Conservation (phyloP, 1,284 basidiomycete species). For the Dichomitus squalens region DNA sequence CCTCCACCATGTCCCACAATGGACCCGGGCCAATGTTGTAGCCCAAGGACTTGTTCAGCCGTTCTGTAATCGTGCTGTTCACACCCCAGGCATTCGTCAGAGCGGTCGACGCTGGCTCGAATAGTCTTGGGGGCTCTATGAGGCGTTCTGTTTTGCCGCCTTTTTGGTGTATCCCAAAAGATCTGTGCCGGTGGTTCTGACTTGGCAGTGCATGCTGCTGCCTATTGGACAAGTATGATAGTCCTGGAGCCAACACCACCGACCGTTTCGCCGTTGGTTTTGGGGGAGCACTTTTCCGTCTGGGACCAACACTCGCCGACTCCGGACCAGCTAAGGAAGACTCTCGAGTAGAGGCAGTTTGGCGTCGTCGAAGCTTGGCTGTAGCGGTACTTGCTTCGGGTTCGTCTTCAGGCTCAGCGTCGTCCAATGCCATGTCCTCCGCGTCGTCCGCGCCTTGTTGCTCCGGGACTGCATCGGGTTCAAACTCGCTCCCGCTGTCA, state of each 20-base stretch:
- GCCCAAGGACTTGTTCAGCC: slow-evolving; percentile 65
- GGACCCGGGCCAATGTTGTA: slow-evolving; percentile 74
- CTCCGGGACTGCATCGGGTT: slow-evolving; percentile 32
- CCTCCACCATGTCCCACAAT: slow-evolving; percentile 72
- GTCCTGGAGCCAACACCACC: slow-evolving; percentile 25
- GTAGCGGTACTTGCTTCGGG: slow-evolving; percentile 4
- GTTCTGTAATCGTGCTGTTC: slow-evolving; percentile 42
- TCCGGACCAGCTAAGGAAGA: slow-evolving; percentile 6
- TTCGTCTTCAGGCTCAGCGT: slow-evolving; percentile 16
- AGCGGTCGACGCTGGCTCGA: slow-evolving; percentile 36
- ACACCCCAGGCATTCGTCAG: slow-evolving; percentile 50
- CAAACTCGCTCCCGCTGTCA: slow-evolving; percentile 47
- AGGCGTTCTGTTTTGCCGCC: slow-evolving; percentile 59
- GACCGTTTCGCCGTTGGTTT: slow-evolving; percentile 27
- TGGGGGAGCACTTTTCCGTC: slow-evolving; percentile 21
- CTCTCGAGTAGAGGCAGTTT: slow-evolving; percentile 13
- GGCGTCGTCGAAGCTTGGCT: slow-evolving; percentile 2
- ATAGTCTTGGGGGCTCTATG: slow-evolving; percentile 47
- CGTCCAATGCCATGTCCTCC: slow-evolving; percentile 22
- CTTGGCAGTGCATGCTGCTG: slow-evolving; percentile 60
- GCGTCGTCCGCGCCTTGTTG: slow-evolving; percentile 28
- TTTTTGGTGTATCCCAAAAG: slow-evolving; percentile 57
- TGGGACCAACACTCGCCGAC: slow-evolving; percentile 6
- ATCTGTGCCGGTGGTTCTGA: slow-evolving; percentile 67
- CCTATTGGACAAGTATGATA: slow-evolving; percentile 39